Conservation (phyloP, 495 filamentous ascomycete genomes). For the Stereocaulon alpinum region DNA sequence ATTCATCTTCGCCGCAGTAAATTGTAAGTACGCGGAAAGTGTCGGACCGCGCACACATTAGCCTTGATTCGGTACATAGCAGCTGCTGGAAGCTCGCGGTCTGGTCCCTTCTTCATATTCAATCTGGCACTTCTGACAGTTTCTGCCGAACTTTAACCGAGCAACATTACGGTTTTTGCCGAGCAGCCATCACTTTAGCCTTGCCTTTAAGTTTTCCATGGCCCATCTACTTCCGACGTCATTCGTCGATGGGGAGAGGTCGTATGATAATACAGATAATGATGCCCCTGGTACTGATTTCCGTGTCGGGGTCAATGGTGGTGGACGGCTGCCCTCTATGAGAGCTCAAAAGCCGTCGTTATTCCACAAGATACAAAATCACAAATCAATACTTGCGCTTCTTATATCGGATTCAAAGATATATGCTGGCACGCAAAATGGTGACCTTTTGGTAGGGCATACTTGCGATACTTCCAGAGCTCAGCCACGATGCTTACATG, state of each 20-base stretch:
- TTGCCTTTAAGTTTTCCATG: slow-evolving; percentile 8
- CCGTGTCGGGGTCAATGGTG: not conserved
- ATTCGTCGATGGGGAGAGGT: not conserved
- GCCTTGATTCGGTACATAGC: no score
- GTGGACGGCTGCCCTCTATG: not conserved
- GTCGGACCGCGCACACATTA: not conserved
- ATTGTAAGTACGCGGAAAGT: not conserved
- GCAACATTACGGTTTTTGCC: not conserved
- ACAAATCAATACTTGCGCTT: slow-evolving; percentile 62
- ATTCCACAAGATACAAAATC: slow-evolving; percentile 58
- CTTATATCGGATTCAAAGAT: slow-evolving; percentile 52
- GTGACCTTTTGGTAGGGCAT: slow-evolving; percentile 65
- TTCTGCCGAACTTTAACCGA: no score
- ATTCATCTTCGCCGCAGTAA: not conserved
- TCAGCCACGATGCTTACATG: slow-evolving; percentile 11
- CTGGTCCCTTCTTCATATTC: no score
- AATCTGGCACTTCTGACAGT: no score
- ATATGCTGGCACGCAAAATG: slow-evolving; percentile 86
- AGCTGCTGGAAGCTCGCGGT: no score
- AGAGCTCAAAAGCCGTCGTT: slow-evolving; percentile 37
- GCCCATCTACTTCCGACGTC: slow-evolving; percentile 6
- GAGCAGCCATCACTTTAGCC: not conserved
- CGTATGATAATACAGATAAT: not conserved
- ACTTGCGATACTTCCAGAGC: not conserved
- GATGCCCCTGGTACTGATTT: not conserved